These are phyloP conservation scores for Fagus sylvatica DNA, from an alignment of 306 rosid genomes.

Conservation along the genomic window DNA sequence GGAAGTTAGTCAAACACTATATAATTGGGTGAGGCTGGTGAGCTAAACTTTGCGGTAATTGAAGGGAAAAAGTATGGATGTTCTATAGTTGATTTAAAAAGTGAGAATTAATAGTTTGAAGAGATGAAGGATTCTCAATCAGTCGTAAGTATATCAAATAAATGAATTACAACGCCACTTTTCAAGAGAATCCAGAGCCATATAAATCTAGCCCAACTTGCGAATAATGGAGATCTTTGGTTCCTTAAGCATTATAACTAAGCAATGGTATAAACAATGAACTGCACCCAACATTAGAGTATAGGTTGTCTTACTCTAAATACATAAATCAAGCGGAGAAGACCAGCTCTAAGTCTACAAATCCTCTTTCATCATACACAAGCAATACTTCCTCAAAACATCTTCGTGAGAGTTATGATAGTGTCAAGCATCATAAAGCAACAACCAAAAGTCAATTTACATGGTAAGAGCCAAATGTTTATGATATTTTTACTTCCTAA, in stretches of 20 bases:
- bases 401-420: slow-evolving; percentile 2
- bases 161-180: neutral
- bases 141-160: neutral
- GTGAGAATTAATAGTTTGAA: neutral
- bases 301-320: neutral
- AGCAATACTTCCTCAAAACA: slow-evolving; percentile 14
- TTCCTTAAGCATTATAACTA: neutral
- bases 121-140: neutral
- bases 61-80: neutral
- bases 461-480: neutral
- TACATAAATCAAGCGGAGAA: neutral
- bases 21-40: neutral
- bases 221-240: neutral
- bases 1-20: neutral
- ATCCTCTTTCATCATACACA: neutral
- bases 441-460: neutral
- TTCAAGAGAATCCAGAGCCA: neutral
- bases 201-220: neutral
- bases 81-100: neutral
- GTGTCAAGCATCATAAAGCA: slow-evolving; percentile 1
- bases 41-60: neutral
- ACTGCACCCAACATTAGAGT: neutral
- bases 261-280: neutral
- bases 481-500: neutral
- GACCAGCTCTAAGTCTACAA: neutral